Evolutionary conservation across 2,329 filamentous ascomycete species (phyloP), one percentile per base, ranked within the genome.

Genomic region (Dactylonectria macrodidyma): DNA sequence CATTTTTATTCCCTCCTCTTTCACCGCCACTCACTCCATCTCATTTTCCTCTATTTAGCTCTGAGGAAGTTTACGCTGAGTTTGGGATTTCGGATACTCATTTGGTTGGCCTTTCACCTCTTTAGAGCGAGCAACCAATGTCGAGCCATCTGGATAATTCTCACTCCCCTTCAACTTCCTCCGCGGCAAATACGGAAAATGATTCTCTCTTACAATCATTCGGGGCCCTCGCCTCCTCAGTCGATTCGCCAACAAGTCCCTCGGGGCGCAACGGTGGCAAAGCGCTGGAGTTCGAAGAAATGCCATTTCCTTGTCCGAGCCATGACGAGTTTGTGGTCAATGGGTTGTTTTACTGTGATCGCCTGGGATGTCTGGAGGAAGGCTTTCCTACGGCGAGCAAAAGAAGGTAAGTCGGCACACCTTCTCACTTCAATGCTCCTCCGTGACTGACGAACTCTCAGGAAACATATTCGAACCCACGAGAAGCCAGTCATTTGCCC

Each of bases 381-480:
- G 44, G 12, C 33, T 75, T 66, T 34, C 0, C 6, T 19, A 60
- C 47, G 2, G 59, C 70, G 26, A 62, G 63, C 67, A 19, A 34
- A 11, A 58, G 73, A 41, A 75, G 62, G 73, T 75, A 14, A 55
- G 72, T 11, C 22, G 16, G 14, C 9, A 3, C 12, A 2, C 3
- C n/a, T 5, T 3, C 10, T 4, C 2, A 7, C 5, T 1, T 24
- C 7, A 30, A 7, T n/a, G 22, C 9, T 10, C 34, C 2, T 2
- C 4, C 14, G 2, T 14, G 10, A 5, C 50, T 74, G 47, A 74
- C 44, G 6, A 6, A 6, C 1, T 33, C 12, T 7, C 6, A 75
- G 73, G 2, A 75, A 71, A n/a, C 73, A 75, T 59, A 66, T 75
- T 59, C 65, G 73, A 19, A 65, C 46, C 16, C 73, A 75, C 44